A percentile compares a stretch with the other conserved stretches of the same genome.
Conservation (phyloP, 2,329 filamentous ascomycete genomes). For the Whalleya microplaca region DNA sequence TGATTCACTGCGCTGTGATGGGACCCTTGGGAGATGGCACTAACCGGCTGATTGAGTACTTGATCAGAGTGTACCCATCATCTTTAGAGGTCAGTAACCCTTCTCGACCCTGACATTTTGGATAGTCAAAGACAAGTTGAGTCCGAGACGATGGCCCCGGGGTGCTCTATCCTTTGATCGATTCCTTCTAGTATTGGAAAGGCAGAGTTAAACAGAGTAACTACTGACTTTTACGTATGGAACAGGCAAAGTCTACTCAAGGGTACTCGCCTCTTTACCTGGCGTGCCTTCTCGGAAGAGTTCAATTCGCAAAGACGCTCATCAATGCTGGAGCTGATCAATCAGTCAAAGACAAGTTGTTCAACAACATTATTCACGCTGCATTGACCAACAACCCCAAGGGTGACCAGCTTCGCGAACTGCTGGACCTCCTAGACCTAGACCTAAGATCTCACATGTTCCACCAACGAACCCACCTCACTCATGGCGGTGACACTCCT, state of each 20-base stretch:
- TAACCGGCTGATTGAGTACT: constrained; percentile 63
- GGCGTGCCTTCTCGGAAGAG: constrained; percentile 61
- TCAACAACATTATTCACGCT: constrained; percentile 72
- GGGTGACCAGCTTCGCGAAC: constrained; percentile 42
- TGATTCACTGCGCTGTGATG: constrained; percentile 69
- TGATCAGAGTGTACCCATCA: constrained; percentile 64
- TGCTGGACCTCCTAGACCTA: constrained; percentile 63
- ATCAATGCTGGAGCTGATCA: constrained; percentile 73
- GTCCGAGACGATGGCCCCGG: too few relatives aligned
- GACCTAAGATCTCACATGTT: constrained; percentile 61
- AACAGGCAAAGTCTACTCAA: constrained; percentile 51
- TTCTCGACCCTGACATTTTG: not conserved
- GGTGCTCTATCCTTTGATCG: too few relatives aligned
- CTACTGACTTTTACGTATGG: not conserved
- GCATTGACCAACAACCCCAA: constrained; percentile 44
- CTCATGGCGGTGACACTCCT: constrained; percentile 62
- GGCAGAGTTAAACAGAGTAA: not conserved
- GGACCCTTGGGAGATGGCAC: constrained; percentile 45
- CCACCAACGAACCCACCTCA: constrained; percentile 57
- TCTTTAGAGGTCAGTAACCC: constrained; percentile 53
- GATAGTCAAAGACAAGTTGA: not conserved
- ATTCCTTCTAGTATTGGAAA: too few relatives aligned
- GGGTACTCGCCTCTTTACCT: constrained; percentile 71
- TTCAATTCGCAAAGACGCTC: constrained; percentile 62
- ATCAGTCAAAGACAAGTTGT: constrained; percentile 60